A percentile compares a stretch with the other conserved stretches of the same genome.
Evolutionary conservation across 2,329 filamentous ascomycete genomes (phyloP).

Genomic region (Karstenula rhodostoma): DNA sequence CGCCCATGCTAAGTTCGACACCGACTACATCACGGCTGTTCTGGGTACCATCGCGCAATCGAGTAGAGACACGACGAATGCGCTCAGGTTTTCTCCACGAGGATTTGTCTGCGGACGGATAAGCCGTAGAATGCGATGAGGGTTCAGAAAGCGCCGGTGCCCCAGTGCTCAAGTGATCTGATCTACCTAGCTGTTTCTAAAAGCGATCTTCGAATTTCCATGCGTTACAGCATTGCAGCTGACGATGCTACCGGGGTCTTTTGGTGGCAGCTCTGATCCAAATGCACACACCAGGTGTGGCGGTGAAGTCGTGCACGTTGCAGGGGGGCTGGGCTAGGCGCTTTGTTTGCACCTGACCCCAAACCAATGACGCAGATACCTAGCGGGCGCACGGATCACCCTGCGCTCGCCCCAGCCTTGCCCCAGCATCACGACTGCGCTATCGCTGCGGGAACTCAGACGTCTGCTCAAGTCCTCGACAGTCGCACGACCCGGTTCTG

Average conservation of each 20-base stretch:
- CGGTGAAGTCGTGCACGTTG: slow-evolving; percentile 1
- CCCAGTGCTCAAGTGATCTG: too few species aligned
- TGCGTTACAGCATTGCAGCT: not conserved
- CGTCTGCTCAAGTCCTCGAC: slow-evolving; percentile 8
- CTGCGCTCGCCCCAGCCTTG: slow-evolving; percentile 1
- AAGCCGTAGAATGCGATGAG: too few species aligned
- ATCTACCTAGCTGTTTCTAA: too few species aligned
- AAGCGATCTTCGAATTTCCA: too few species aligned
- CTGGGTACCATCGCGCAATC: too few species aligned
- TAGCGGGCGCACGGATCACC: slow-evolving; percentile 10
- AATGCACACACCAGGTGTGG: not conserved
- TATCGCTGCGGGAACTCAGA: slow-evolving; percentile 24
- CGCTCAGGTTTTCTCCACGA: too few species aligned
- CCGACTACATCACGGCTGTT: too few species aligned
- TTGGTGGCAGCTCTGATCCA: not conserved
- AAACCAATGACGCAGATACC: slow-evolving; percentile 17
- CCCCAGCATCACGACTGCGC: slow-evolving; percentile 22
- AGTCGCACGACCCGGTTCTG: slow-evolving; percentile 3
- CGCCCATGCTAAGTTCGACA: too few species aligned
- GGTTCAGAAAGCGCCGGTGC: too few species aligned
- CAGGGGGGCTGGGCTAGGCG: not conserved
- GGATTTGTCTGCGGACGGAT: too few species aligned
- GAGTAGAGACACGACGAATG: too few species aligned
- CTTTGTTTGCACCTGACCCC: slow-evolving; percentile 12
- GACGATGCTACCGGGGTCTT: not conserved